phyloP scores from a whole-genome alignment of 163 green algal genomes.

The Chloroidium sp. region DNA sequence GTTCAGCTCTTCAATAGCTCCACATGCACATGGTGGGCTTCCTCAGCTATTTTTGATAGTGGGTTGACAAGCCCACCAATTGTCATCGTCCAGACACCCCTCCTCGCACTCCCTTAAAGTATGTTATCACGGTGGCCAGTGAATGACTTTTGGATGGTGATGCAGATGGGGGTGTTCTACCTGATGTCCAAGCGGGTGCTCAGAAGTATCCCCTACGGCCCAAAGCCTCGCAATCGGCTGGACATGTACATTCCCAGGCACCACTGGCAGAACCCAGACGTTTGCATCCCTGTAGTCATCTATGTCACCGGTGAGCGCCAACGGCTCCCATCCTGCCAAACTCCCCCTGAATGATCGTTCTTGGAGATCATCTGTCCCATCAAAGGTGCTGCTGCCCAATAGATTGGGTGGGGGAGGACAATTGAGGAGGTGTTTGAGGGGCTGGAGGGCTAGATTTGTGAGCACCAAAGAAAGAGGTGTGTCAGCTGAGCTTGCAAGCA shows the following conservation, averaged over 20 bases:
- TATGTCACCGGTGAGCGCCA: slow-evolving; percentile 71
- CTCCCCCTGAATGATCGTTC: no score
- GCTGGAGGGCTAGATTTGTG: no score
- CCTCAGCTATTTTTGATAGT: not conserved
- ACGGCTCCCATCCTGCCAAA: no score
- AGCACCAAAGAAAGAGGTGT: no score
- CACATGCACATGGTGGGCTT: not conserved
- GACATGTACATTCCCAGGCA: slow-evolving; percentile 73
- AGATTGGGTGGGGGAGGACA: no score
- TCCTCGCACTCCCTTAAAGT: no score
- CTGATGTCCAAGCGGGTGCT: slow-evolving; percentile 54
- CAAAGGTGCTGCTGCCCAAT: no score
- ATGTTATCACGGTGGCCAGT: not conserved
- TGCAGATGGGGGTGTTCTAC: slow-evolving; percentile 78
- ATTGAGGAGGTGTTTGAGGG: no score
- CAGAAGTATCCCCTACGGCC: slow-evolving; percentile 63
- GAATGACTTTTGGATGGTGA: not conserved
- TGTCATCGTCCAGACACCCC: no score
- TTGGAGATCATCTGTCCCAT: no score
- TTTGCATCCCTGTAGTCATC: slow-evolving; percentile 69
- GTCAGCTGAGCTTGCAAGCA: no score
- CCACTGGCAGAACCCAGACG: slow-evolving; percentile 16
- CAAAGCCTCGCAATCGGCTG: slow-evolving; percentile 68
- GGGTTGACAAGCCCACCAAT: not conserved
- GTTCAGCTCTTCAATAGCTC: not conserved